A percentile compares a stretch with the other conserved stretches of the same genome.
phyloP scores from a whole-genome alignment of 176 grass and related monocot genomes.

The Elymus sibiricus region DNA sequence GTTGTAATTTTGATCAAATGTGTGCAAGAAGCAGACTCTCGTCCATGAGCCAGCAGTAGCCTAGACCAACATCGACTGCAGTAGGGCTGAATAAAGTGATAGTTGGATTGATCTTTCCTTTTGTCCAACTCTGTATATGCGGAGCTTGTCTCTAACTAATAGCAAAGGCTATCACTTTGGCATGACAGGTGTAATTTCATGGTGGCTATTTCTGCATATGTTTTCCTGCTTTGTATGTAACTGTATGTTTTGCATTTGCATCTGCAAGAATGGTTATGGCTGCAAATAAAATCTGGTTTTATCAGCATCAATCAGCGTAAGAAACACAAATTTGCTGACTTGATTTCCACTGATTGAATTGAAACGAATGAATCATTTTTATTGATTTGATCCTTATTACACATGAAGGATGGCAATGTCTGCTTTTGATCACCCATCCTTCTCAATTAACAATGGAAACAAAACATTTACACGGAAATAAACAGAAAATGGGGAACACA shows the following conservation, averaged over 20 bases:
- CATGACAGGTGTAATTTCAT: not conserved
- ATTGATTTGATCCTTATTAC: constrained; percentile 44
- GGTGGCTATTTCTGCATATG: not conserved
- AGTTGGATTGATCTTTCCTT: constrained; percentile 7
- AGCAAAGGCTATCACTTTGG: not conserved
- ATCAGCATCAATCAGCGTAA: not conserved
- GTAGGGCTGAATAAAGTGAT: constrained; percentile 33
- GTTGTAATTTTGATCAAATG: constrained; percentile 5
- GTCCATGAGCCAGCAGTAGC: constrained; percentile 8
- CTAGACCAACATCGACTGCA: constrained; percentile 19
- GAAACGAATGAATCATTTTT: constrained; percentile 20
- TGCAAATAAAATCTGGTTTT: not conserved
- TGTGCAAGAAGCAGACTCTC: constrained; percentile 4
- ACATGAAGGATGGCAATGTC: constrained; percentile 12
- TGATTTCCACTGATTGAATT: not conserved
- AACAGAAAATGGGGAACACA: not conserved
- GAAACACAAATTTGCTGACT: not conserved
- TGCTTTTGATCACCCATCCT: constrained; percentile 37
- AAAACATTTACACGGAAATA: not conserved
- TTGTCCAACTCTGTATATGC: not conserved
- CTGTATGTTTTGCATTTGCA: not conserved
- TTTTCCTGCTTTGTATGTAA: not conserved
- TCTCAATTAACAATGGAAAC: not conserved
- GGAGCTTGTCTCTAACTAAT: constrained; percentile 5
- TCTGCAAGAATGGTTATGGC: not conserved